Evolutionary conservation across 192 early-diverging fungal species (phyloP).

Genomic region (Thamnidium elegans): DNA sequence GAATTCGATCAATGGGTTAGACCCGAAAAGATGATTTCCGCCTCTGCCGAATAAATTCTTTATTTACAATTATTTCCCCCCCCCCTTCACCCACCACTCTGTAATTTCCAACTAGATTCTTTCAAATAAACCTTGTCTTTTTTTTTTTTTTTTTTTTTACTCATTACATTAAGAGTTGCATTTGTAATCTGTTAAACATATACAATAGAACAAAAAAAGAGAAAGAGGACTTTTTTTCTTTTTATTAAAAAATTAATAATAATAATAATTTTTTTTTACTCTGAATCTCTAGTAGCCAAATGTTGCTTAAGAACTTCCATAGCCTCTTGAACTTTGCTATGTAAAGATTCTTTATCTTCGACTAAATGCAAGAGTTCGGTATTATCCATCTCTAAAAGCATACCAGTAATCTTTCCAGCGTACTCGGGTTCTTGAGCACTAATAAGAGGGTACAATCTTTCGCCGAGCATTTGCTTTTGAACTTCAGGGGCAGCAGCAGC

Average conservation of each 20-base stretch:
- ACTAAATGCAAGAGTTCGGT: conserved; percentile 86
- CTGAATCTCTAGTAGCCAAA: conserved; percentile 1
- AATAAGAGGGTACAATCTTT: conserved; percentile 91
- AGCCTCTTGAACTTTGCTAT: conserved; percentile 83
- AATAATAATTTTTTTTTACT: background rate
- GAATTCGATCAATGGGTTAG: conserved; percentile 96
- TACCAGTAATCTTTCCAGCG: conserved; percentile 98
- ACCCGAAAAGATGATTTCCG: conserved; percentile 80
- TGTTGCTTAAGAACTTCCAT: conserved; percentile 80
- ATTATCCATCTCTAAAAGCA: conserved; percentile 98
- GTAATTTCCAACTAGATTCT: too few relatives aligned
- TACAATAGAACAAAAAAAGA: too few relatives aligned
- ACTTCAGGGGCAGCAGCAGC: conserved; percentile 77
- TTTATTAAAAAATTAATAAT: background rate
- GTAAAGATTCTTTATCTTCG: conserved; percentile 77
- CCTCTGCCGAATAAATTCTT: background rate
- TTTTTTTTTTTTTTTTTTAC: conserved; percentile 6
- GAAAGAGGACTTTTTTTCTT: background rate
- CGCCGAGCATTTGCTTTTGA: conserved; percentile 97
- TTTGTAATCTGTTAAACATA: too few relatives aligned
- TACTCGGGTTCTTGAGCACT: conserved; percentile 61
- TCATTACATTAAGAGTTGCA: background rate
- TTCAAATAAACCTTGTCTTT: background rate
- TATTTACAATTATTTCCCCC: background rate
- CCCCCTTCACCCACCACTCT: background rate